Evolutionary conservation across 768 basidiomycete genomes (phyloP), one percentile per base, ranked within the genome.

Genomic region (Guyanaporus albipodus): DNA sequence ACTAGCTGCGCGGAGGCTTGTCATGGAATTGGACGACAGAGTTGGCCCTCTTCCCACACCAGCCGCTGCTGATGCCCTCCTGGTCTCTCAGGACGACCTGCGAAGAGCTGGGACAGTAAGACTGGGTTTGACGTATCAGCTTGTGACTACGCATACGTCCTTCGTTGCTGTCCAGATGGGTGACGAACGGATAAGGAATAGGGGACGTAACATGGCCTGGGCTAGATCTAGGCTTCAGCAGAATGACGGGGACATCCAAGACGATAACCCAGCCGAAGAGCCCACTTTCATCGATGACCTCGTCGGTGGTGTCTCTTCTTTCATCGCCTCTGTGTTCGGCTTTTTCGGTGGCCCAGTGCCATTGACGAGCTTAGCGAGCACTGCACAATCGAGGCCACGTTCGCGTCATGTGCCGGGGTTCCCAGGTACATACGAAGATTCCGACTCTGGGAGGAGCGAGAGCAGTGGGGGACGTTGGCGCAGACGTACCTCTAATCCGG

Each of bases 121-220:
- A 29, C 68, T 83, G 2, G 81, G 78, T 6, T 61, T 70, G 48
- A 61, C 60, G 24, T 82, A 82, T 50, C 73, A 75, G 46, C 69
- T 84, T 34, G 73, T 69, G 1, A 82, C 75, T 58, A 55, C 57
- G 32, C 60, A 74, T 48, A 84, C 82, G 0, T 79, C 78, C 2
- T 84, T 83, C 53, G 65, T 84, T 35, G 81, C 78, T 1, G 65
- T 78, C 2, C 75, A 78, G 44, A 56, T 49, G 29, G 68, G 64
- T n/a, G 55, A 44, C 3, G 66, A 56, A 38, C 47, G 23, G 27
- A 24, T 10, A 24, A 54, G 63, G 40, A 18, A 14, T 8, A 42
- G 38, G 26, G 45, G 42, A 11, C 38, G 47, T 3, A 27, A 35
- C 24, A 31, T 7, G 26, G 42, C n/a, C 1, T 55, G 59, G 60